Base-by-base conservation (phyloP, 2,329 filamentous ascomycete genomes). In the Arthroderma sp. region DNA sequence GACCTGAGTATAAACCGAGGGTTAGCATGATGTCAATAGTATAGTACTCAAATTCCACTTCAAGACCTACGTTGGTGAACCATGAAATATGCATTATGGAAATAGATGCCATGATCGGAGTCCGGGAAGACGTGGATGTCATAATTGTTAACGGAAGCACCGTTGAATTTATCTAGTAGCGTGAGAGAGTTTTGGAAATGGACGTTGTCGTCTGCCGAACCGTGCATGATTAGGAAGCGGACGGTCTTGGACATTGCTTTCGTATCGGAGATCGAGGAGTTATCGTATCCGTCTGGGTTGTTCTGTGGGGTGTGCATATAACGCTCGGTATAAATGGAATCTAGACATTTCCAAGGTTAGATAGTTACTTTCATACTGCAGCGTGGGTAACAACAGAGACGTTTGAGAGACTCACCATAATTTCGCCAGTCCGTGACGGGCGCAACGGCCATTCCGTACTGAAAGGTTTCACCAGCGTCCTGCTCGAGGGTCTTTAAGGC, bases 351-450 rank as follows among this genome's bases (percentile, higher is more conserved):
- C 28, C 44, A 36, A 47, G 33, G n/a, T 42, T 42, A 38, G 45
- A 15, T 10, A 38, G n/a, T 29, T 31, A 43, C 11, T 29, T 15
- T 6, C n/a, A 33, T n/a, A 27, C 9, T 41, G n/a, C 5, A 27
- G 28, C 15, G 27, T 33, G 30, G 6, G n/a, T 34, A 34, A 11
- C 32, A 9, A 11, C 2, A n/a, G n/a, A n/a, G n/a, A n/a, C n/a
- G n/a, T n/a, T n/a, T n/a, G n/a, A 65, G 57, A 5, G 59, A 62
- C 54, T 49, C 63, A 74, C 71, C 77, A 66, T 98, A 98, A 66
- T 83, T 94, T 46, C 83, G 76, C 91, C 91, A 98, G 64, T 98
- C 88, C 0, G 89, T 96, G n/a, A 98, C 91, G 11, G 91, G 91
- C 1, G 91, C 91, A 42, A 98, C 93, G 5, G 93, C 87, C 84